These are phyloP conservation scores for Corniculantispora saksenae DNA, from an alignment of 2,329 filamentous ascomycete genomes.

Conservation along the genomic window DNA sequence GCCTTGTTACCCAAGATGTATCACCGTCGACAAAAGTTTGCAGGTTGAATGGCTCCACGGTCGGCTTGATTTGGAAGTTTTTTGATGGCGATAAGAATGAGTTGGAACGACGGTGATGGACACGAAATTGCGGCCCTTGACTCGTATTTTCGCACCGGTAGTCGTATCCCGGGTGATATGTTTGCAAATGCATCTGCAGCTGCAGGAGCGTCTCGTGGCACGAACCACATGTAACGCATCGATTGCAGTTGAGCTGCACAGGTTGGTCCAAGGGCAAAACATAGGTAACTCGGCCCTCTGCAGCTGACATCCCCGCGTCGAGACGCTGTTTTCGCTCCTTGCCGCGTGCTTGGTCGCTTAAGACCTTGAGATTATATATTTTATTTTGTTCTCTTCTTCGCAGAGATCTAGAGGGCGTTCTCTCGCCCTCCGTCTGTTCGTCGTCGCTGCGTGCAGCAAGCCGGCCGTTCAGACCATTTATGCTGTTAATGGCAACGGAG, in stretches of 20 bases:
- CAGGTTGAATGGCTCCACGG: slow-evolving; percentile 47
- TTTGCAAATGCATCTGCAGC: slow-evolving; percentile 50
- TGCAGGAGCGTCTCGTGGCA: slow-evolving; percentile 49
- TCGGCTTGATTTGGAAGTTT: slow-evolving; percentile 44
- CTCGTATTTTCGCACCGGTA: slow-evolving; percentile 41
- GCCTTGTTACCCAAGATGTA: slow-evolving; percentile 45
- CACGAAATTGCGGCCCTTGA: slow-evolving; percentile 41
- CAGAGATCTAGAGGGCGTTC: slow-evolving; percentile 54
- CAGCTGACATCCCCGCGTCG: slow-evolving; percentile 29
- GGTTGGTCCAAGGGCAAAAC: slow-evolving; percentile 45
- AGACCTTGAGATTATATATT: slow-evolving; percentile 60
- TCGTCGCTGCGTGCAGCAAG: slow-evolving; percentile 41
- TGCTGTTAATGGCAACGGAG: not conserved
- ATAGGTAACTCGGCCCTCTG: slow-evolving; percentile 49
- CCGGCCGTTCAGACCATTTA: slow-evolving; percentile 22
- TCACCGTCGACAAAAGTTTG: slow-evolving; percentile 47
- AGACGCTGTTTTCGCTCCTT: slow-evolving; percentile 47
- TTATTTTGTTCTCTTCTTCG: slow-evolving; percentile 50
- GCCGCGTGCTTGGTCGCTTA: slow-evolving; percentile 59
- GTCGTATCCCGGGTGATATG: slow-evolving; percentile 46
- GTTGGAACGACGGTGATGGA: slow-evolving; percentile 27
- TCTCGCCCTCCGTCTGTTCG: slow-evolving; percentile 47
- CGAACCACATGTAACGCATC: slow-evolving; percentile 53
- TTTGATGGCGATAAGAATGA: slow-evolving; percentile 33
- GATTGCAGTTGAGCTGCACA: slow-evolving; percentile 49